Base-by-base conservation (phyloP, 2,329 filamentous ascomycete species). In the Westerdykella ornata region DNA sequence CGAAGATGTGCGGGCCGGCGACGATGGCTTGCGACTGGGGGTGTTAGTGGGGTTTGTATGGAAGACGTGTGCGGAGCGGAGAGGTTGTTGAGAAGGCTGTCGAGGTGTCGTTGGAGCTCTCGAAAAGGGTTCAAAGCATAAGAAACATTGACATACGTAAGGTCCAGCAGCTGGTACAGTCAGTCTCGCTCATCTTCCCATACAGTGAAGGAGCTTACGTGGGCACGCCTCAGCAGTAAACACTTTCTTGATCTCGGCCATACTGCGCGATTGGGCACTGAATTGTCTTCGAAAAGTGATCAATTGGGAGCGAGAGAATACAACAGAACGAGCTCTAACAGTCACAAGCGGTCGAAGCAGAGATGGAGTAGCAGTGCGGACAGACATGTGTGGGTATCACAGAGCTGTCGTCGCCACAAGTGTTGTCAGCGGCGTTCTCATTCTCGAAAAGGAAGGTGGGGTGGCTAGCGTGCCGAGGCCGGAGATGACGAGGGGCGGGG, bases 1-100 rank as follows among this genome's bases (percentile, higher is more conserved):
- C 76, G 67, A 79, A 88, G 66, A 88, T 75, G 50, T 82, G 72
- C 49, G 78, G 77, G 49, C 79, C 79, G 46, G 82, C 82, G 53
- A 77, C 74, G 65, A 87, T 81, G 55, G 82, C 83, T 69, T 73
- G 71, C 37, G 67, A 63, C 67, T 72, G 37, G 5, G n/a, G 11
- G 18, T 33, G 19, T 28, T 26, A 14, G 13, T 18, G 9, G 31
- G 43, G 22, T 4, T 26, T 26, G 20, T 32, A 12, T n/a, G 35
- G 16, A 34, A 26, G 28, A 4, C 17, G n/a, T 34, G 37, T n/a
- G n/a, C n/a, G n/a, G n/a, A n/a, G n/a, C n/a, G n/a, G n/a, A n/a
- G n/a, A n/a, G 39, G 15, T 6, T 9, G 31, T 11, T 36, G 17
- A 11, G 18, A 38, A 28, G 20, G 37, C 9, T 9, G 20, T 22